phyloP scores from a whole-genome alignment of 2,329 filamentous ascomycete species.

The Cladophialophora bantiana region DNA sequence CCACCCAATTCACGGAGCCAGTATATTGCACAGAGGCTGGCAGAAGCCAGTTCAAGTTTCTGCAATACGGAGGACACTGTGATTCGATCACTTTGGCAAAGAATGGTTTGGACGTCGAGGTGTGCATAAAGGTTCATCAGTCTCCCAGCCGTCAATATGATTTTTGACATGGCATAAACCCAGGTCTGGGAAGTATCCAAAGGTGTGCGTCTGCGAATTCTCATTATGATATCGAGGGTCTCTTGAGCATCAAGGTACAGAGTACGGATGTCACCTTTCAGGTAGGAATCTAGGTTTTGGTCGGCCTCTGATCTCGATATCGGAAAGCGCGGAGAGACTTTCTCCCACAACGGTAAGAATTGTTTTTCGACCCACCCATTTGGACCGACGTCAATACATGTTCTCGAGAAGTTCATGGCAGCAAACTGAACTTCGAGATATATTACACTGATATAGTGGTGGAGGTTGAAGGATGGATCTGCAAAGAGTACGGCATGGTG shows the following conservation, averaged over 20 bases:
- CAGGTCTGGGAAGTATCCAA: slow-evolving; percentile 1
- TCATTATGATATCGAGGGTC: neutral
- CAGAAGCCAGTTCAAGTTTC: slow-evolving; percentile 7
- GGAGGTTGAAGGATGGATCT: slow-evolving; percentile 19
- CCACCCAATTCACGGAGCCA: slow-evolving; percentile 17
- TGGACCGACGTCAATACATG: slow-evolving; percentile 12
- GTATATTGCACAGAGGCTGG: slow-evolving; percentile 14
- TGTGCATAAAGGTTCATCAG: slow-evolving; percentile 10
- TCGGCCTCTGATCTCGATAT: slow-evolving; percentile 4
- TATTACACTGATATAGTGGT: slow-evolving; percentile 16
- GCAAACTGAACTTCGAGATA: slow-evolving; percentile 22
- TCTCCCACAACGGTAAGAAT: slow-evolving; percentile 5
- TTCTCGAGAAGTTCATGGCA: slow-evolving; percentile 1
- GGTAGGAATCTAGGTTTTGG: slow-evolving; percentile 4
- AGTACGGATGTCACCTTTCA: slow-evolving; percentile 12
- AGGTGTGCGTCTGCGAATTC: neutral
- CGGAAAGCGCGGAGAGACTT: slow-evolving; percentile 1
- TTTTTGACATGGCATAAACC: slow-evolving; percentile 16
- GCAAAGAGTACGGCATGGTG: slow-evolving; percentile 7
- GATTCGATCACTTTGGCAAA: neutral
- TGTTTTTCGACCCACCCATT: slow-evolving; percentile 19
- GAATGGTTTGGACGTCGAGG: neutral
- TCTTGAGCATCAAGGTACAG: slow-evolving; percentile 8
- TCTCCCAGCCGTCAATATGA: slow-evolving; percentile 12
- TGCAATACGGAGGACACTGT: neutral